Base-by-base conservation (phyloP, 345 rosid genomes). In the Corchorus olitorius region DNA sequence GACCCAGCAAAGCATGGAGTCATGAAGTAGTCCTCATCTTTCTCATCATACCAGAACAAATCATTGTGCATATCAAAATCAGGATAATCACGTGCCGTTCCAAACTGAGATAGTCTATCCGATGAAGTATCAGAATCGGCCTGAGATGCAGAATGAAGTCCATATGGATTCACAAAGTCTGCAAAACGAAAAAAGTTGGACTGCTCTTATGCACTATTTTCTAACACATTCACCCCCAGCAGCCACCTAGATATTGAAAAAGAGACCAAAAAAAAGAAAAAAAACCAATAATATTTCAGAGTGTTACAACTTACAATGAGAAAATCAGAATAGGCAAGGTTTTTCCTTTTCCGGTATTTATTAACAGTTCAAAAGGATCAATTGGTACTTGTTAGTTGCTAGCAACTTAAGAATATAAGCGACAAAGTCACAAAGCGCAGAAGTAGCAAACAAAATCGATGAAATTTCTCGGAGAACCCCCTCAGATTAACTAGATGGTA, bases 101-200 rank as follows among this genome's bases (percentile, higher is more conserved):
- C 98, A 77, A 96, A 96, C 60, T 93, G 92, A 77, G 99, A 89
- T 81, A 87, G 77, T 37, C 86, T 81, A 68, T 85, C 92, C 0
- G 99, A 93, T 45, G 98, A 92, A 67, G 90, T 77, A 50, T 86
- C 89, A 7, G 93, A 90, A 78, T 84, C 77, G 20, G 82, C 84
- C 74, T 68, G 81, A 37, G 92, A 92, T 12, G 84, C 65, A 70
- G 97, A 90, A 76, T 74, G 87, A 34, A 82, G 90, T 79, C 97
- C 99, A 75, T 96, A 93, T 0, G 99, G 98, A 87, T 92, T 96
- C 84, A 84, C 82, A 83, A 96, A 93, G 5, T 86, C 98, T 96
- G 86, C 85, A 81, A 73, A 79, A 49, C 49, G 16, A 39, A 49
- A 68, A 72, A 75, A 56, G 13, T 61, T 61, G 43, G 65, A 61